Evolutionary conservation across 1,284 basidiomycete genomes (phyloP).

Genomic region (Neolentinus lepideus): DNA sequence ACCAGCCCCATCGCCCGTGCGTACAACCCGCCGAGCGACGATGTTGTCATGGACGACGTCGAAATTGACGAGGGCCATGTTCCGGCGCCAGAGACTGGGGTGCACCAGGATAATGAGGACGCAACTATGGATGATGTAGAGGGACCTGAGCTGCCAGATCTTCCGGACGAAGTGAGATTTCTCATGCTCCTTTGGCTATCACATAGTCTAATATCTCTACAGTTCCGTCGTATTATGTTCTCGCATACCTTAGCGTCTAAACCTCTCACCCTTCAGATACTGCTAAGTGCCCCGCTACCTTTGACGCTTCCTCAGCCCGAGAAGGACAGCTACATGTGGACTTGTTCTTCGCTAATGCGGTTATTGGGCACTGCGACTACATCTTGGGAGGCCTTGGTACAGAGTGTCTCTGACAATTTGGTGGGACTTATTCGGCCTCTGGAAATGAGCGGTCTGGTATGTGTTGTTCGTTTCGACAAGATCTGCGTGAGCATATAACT

Average conservation of each 20-base stretch:
- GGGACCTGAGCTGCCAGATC: conserved; percentile 31
- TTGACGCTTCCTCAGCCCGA: conserved; percentile 16
- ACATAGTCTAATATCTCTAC: conserved; percentile 3
- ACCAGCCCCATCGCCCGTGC: conserved; percentile 16
- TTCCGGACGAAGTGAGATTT: conserved; percentile 48
- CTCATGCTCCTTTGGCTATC: conserved; percentile 2
- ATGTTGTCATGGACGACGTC: conserved; percentile 5
- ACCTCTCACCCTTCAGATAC: conserved; percentile 45
- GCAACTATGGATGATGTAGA: conserved; percentile 29
- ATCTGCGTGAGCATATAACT: too few species aligned
- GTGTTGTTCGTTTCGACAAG: conserved; percentile 4
- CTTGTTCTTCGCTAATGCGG: conserved; percentile 39
- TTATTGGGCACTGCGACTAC: conserved; percentile 32
- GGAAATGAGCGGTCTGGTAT: conserved; percentile 7
- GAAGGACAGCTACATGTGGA: conserved; percentile 28
- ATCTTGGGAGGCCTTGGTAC: conserved; percentile 10
- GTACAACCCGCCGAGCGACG: conserved; percentile 7
- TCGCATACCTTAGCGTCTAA: conserved; percentile 39
- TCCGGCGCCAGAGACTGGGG: conserved; percentile 11
- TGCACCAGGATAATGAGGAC: conserved; percentile 10
- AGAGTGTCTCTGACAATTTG: conserved; percentile 8
- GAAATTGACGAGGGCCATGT: conserved; percentile 8
- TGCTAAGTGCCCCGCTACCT: conserved; percentile 35
- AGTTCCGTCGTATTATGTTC: conserved; percentile 55
- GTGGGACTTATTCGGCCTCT: conserved; percentile 10